phyloP scores from a whole-genome alignment of 148 eudicot genomes.

The Vaccinium myrtillus region DNA sequence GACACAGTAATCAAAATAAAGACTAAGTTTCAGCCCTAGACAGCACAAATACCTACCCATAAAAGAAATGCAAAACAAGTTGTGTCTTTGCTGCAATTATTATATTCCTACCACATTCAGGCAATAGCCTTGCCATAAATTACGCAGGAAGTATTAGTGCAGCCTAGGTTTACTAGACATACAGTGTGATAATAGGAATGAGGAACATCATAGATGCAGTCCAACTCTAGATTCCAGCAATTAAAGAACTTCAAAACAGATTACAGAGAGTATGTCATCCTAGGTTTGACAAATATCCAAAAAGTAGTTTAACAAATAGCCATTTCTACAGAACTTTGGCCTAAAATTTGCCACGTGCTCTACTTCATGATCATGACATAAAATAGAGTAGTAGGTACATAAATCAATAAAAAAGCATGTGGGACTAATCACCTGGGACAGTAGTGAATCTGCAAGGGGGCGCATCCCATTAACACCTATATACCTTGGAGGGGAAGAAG shows the following conservation, averaged over 20 bases:
- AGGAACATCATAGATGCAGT: neutral
- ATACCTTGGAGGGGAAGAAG: slow-evolving; percentile 63
- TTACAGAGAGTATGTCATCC: neutral
- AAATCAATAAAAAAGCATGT: neutral
- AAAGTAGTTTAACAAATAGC: neutral
- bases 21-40: neutral
- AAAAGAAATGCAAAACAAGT: neutral
- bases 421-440: slow-evolving; percentile 58
- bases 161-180: neutral
- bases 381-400: neutral
- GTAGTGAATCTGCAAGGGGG: slow-evolving; percentile 77
- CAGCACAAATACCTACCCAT: neutral
- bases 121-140: neutral
- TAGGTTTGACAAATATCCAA: neutral
- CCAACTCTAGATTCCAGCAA: neutral
- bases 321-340: neutral
- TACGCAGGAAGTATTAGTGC: neutral
- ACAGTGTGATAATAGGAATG: neutral
- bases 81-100: neutral
- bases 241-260: neutral
- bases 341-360: neutral
- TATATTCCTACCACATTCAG: neutral
- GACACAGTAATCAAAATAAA: neutral
- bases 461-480: slow-evolving; percentile 91
- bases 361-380: neutral